phyloP scores from a whole-genome alignment of 192 early-diverging fungal genomes.

The Podila epigama region DNA sequence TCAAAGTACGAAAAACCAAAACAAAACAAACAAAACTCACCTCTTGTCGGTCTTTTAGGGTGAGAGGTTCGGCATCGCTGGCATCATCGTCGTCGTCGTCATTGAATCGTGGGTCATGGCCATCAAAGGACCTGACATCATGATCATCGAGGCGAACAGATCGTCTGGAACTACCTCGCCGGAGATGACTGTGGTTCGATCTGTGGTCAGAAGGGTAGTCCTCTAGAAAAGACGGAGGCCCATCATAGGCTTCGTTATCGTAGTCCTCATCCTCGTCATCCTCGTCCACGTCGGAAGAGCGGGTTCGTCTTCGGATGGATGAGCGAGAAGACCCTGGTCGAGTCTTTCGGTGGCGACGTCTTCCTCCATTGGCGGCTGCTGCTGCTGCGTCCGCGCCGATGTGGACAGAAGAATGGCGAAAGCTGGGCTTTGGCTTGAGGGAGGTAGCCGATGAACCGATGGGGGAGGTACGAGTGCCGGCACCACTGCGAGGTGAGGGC shows the following conservation, averaged over 20 bases:
- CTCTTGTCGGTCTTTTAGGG: slow-evolving; percentile 65
- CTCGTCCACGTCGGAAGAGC: slow-evolving; percentile 45
- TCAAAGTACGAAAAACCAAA: neutral
- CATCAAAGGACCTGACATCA: slow-evolving; percentile 29
- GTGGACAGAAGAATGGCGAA: slow-evolving; percentile 27
- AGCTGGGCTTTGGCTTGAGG: slow-evolving; percentile 15
- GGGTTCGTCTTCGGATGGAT: slow-evolving; percentile 27
- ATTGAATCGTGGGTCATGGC: slow-evolving; percentile 11
- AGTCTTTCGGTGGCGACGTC: slow-evolving; percentile 13
- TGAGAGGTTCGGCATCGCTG: slow-evolving; percentile 56
- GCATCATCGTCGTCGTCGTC: slow-evolving; percentile 50
- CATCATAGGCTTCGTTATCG: slow-evolving; percentile 22
- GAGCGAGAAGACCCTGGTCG: slow-evolving; percentile 36
- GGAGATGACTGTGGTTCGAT: slow-evolving; percentile 22
- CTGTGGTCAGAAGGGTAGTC: neutral
- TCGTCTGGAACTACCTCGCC: slow-evolving; percentile 36
- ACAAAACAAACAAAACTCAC: slow-evolving; percentile 23
- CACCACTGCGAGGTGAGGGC: slow-evolving; percentile 9
- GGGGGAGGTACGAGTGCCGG: neutral
- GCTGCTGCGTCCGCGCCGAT: slow-evolving; percentile 5
- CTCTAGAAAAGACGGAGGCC: neutral
- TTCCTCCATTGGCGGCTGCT: neutral
- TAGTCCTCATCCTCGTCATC: slow-evolving; percentile 31
- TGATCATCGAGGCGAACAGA: slow-evolving; percentile 35
- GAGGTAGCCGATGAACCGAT: slow-evolving; percentile 2